Conservation (phyloP, 2,329 filamentous ascomycete genomes). For the Ophiostoma sp. region DNA sequence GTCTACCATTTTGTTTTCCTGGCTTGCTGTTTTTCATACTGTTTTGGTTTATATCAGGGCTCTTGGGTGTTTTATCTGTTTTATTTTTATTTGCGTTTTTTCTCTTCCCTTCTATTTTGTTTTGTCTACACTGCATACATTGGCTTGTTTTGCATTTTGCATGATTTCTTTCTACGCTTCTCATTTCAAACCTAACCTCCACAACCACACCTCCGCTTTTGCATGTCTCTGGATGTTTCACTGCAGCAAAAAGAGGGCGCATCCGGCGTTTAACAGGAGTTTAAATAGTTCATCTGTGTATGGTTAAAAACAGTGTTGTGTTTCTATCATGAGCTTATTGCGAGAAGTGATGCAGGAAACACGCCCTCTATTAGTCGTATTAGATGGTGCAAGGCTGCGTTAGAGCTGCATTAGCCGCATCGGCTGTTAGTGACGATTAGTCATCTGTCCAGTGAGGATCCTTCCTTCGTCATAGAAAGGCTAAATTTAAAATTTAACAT, state of each 20-base stretch:
- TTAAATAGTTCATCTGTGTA: conserved; percentile 16
- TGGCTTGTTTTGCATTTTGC: conserved; percentile 11
- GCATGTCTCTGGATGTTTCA: conserved; percentile 22
- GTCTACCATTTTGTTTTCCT: conserved; percentile 14
- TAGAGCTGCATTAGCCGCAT: neutral
- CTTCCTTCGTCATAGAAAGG: neutral
- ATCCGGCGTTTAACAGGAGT: conserved; percentile 22
- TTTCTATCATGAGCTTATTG: conserved; percentile 2
- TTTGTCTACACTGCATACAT: neutral
- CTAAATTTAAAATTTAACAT: neutral
- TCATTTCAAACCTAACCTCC: conserved; percentile 7
- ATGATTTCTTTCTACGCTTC: conserved; percentile 14
- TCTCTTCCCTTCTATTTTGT: neutral
- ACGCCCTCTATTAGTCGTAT: neutral
- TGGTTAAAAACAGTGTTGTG: conserved; percentile 6
- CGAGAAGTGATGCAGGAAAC: neutral
- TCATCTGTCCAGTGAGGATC: neutral
- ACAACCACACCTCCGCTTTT: conserved; percentile 20
- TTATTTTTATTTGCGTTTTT: neutral
- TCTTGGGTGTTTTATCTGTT: conserved; percentile 13
- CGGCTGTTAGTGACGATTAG: neutral
- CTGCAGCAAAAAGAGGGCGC: conserved; percentile 23
- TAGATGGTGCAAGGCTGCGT: neutral
- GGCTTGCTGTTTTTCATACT: conserved; percentile 15
- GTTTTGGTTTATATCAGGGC: conserved; percentile 22